Evolutionary conservation across 1,284 basidiomycete species (phyloP).

Genomic region (Apiotrichum porosum): DNA sequence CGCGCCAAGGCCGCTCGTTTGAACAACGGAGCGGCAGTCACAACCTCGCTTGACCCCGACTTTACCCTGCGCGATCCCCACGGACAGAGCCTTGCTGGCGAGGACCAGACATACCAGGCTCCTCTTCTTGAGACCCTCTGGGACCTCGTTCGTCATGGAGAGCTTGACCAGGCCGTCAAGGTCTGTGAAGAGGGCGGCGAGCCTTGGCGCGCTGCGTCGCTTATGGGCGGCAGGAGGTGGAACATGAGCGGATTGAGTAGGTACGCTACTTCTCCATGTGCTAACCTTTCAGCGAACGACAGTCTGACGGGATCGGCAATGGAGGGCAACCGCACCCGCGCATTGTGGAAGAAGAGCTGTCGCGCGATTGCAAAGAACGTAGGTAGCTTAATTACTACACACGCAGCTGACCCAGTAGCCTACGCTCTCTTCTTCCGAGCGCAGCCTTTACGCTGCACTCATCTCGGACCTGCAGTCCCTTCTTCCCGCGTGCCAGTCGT

Average conservation of each 20-base stretch:
- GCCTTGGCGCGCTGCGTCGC: slow-evolving; percentile 63
- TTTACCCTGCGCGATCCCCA: slow-evolving; percentile 44
- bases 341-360: slow-evolving; percentile 80
- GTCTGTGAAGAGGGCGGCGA: slow-evolving; percentile 78
- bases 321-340: slow-evolving; percentile 64
- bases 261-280: slow-evolving; percentile 3
- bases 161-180: slow-evolving; percentile 74
- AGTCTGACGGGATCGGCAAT: slow-evolving; percentile 16
- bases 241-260: slow-evolving; percentile 42
- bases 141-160: slow-evolving; percentile 54
- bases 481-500: slow-evolving; percentile 70
- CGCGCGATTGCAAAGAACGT: slow-evolving; percentile 72
- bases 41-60: slow-evolving; percentile 41
- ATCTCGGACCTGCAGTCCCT: slow-evolving; percentile 77
- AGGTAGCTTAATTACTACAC: slow-evolving; percentile 34
- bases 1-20: slow-evolving; percentile 26
- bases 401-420: slow-evolving; percentile 51
- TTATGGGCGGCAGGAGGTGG: slow-evolving; percentile 50
- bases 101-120: slow-evolving; percentile 42
- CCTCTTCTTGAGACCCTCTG: slow-evolving; percentile 42
- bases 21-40: slow-evolving; percentile 4
- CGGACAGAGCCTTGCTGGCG: slow-evolving; percentile 36
- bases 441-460: slow-evolving; percentile 80
- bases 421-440: slow-evolving; percentile 66
- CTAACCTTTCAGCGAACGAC: slow-evolving; percentile 48